Conservation (phyloP, 805 yeast species). For the Sugiyamaella marilandica region DNA sequence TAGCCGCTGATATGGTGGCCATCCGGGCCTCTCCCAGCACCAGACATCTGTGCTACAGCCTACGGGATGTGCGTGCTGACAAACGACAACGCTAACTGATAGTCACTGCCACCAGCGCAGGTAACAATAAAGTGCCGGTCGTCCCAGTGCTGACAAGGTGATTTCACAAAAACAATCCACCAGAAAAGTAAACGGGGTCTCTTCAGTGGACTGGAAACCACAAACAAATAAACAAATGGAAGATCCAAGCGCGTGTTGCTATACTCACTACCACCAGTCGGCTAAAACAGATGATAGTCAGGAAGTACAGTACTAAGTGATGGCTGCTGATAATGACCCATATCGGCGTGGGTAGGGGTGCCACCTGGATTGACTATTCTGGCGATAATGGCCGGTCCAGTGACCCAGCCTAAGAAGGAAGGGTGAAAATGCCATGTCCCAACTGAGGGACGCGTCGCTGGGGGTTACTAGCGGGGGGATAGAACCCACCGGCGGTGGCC, state of each 20-base stretch:
- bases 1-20: slow-evolving; percentile 29
- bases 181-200: no score
- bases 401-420: not conserved
- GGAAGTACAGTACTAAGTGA: not conserved
- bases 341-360: not conserved
- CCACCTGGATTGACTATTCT: not conserved
- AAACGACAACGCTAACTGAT: not conserved
- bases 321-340: slow-evolving; percentile 1
- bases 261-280: no score
- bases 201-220: no score
- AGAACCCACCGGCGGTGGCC: no score
- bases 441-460: not conserved
- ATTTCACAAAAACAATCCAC: no score
- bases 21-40: not conserved
- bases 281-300: not conserved
- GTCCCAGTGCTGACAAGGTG: no score
- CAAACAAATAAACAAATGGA: no score
- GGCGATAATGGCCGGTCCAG: not conserved
- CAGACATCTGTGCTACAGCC: not conserved
- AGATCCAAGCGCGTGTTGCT: no score
- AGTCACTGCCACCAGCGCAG: not conserved
- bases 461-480: no score
- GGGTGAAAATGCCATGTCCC: not conserved
- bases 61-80: not conserved
- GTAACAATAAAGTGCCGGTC: no score